Evolutionary conservation across 768 basidiomycete genomes (phyloP), one percentile per base, ranked within the genome.

Genomic region (Stropharia rugosoannulata): DNA sequence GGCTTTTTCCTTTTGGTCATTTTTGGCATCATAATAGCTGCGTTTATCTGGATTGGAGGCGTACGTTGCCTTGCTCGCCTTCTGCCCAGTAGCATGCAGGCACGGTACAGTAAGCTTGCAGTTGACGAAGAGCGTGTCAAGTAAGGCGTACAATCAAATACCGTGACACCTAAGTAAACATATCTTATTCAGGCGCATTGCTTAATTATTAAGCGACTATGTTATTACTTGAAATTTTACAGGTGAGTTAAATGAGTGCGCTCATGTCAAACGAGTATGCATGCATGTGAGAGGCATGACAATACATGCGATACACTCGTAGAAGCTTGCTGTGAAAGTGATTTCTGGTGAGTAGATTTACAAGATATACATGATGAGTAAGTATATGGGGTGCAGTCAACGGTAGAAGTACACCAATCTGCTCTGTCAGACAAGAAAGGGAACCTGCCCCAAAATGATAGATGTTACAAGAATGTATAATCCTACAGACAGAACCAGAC

Each of bases 21-120:
- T 55, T 56, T 88, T 46, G 76, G 73, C 1, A 68, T 79, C 22
- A 68, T 78, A 16, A 74, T 72, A 13, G 77, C 65, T 12, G 64
- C 77, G 13, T 79, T 85, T 58, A 59, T 77, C 43, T 83, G 77
- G 75, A 70, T 82, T 10, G 84, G 85, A 25, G 83, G 82, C 16
- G 40, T 78, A 57, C 77, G 77, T 37, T 79, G 72, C 62, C 62
- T 79, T 35, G 70, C 72, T 41, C 73, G 77, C 27, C 50, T 78
- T 50, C 46, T 84, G 47, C 73, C 75, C 37, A 68, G 68, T 48
- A 58, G 64, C 27, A 60, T 64, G 39, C 64, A 70, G 35, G 66
- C 66, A 7, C 70, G 70, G 22, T 85, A 83, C 64, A 75, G 73
- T 42, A 75, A 73, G 44, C 75, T 85, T 10, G 70, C 66, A 10